Percentiles rank a stretch among this genome's conserved stretches.
Conservation (phyloP, 768 basidiomycete genomes). For the Podaxis mareebaensis region DNA sequence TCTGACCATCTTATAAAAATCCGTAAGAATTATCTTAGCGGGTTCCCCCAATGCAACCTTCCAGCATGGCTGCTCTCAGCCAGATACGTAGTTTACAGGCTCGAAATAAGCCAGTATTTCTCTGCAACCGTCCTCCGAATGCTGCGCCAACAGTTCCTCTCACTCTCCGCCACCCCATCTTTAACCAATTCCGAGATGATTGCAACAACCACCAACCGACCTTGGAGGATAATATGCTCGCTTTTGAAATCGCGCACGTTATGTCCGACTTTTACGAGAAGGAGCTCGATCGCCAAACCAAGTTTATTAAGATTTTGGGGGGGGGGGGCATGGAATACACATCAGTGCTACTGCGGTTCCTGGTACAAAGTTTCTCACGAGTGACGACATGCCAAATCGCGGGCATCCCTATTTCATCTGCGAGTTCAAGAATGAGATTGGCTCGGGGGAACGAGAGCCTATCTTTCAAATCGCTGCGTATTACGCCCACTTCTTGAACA, state of each 20-base stretch:
- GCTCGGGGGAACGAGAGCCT: constrained; percentile 6
- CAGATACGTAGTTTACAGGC: too few relatives aligned
- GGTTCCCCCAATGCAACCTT: too few relatives aligned
- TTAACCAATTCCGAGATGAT: constrained; percentile 24
- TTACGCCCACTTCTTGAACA: neutral
- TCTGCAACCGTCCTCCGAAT: constrained; percentile 20
- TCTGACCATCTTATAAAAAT: too few relatives aligned
- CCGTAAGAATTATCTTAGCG: too few relatives aligned
- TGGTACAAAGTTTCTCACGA: constrained; percentile 1
- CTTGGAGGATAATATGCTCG: constrained; percentile 3
- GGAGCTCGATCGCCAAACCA: constrained; percentile 16
- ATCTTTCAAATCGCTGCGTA: constrained; percentile 13
- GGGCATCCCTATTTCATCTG: neutral
- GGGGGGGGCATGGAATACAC: neutral
- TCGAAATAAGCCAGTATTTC: neutral
- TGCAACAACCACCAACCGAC: constrained; percentile 9
- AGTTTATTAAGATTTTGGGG: constrained; percentile 12
- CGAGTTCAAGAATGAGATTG: constrained; percentile 19
- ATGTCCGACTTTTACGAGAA: constrained; percentile 21
- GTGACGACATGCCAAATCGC: constrained; percentile 10
- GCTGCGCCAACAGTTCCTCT: constrained; percentile 19
- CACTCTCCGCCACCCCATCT: constrained; percentile 23
- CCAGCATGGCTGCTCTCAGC: too few relatives aligned
- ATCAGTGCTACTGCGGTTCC: neutral
- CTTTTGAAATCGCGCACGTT: constrained; percentile 17